Conservation (phyloP, 805 yeast genomes). For the Lipomyces yamanashiensis region DNA sequence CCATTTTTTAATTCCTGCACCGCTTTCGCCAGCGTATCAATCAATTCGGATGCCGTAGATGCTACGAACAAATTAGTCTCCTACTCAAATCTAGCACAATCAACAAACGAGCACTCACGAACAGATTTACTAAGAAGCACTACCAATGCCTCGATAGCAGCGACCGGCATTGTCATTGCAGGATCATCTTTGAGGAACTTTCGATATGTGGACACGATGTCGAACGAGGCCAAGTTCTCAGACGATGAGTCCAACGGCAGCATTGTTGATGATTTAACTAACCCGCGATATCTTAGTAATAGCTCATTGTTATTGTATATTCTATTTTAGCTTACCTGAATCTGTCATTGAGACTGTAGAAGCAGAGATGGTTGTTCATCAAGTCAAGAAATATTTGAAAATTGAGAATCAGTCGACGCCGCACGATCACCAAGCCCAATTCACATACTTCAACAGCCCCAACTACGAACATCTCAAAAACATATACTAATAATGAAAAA, state of each 20-base stretch:
- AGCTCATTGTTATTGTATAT: not conserved
- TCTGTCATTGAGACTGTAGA: not conserved
- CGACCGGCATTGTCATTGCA: conserved; percentile 99
- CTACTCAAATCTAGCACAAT: not conserved
- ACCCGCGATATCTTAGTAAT: not conserved
- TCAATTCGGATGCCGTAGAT: conserved; percentile 89
- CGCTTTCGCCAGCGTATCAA: conserved; percentile 77
- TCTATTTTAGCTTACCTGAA: not conserved
- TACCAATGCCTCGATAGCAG: conserved; percentile 94
- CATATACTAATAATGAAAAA: not conserved
- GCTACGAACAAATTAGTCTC: conserved; percentile 45
- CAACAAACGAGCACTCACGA: conserved; percentile 46
- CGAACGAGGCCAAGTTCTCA: conserved; percentile 54
- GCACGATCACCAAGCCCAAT: not conserved
- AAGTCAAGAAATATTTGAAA: not conserved
- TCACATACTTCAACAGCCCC: too few species aligned
- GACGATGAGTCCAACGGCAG: not conserved
- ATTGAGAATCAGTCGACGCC: not conserved
- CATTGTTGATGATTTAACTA: not conserved
- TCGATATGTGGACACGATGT: conserved; percentile 79
- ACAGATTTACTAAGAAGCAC: conserved; percentile 79
- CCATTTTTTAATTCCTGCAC: conserved; percentile 73
- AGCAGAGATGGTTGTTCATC: not conserved
- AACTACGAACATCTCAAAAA: not conserved
- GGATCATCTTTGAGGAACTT: conserved; percentile 83